These are phyloP conservation scores for Xylaria intraflava DNA, from an alignment of 495 filamentous ascomycete species.

Conservation along the genomic window DNA sequence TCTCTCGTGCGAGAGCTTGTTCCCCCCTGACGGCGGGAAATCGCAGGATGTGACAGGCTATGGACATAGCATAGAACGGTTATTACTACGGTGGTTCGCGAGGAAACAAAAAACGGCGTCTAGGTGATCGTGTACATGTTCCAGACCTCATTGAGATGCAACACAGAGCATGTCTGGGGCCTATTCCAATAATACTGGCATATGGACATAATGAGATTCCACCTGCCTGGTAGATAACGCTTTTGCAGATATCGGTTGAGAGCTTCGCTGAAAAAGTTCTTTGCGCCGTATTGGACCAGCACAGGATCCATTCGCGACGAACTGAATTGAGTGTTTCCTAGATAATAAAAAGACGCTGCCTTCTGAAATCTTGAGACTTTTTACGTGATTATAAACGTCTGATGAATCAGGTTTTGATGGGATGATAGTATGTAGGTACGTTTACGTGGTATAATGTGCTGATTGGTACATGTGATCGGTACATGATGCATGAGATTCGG, in stretches of 20 bases:
- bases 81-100: constrained; percentile 37
- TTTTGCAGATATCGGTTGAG: constrained; percentile 29
- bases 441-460: too few species aligned
- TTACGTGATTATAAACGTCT: too few species aligned
- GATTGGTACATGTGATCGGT: too few species aligned
- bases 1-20: constrained; percentile 25
- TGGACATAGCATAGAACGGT: constrained; percentile 36
- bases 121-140: constrained; percentile 27
- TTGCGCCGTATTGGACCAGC: constrained; percentile 28
- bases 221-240: constrained; percentile 28
- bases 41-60: constrained; percentile 17
- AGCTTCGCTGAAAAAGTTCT: constrained; percentile 30
- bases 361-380: constrained; percentile 7
- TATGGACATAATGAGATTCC: constrained; percentile 25
- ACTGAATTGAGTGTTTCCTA: constrained; percentile 35
- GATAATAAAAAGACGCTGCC: constrained; percentile 31
- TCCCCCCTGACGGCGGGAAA: constrained; percentile 16
- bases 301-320: constrained; percentile 31
- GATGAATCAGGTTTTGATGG: too few species aligned
- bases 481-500: too few species aligned
- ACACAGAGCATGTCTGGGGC: constrained; percentile 36
- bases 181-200: constrained; percentile 26
- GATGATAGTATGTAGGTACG: neutral
- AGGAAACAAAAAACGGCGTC: constrained; percentile 28
- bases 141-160: constrained; percentile 24